Percentiles rank a stretch among this genome's conserved stretches.
phyloP scores from a whole-genome alignment of 805 yeast species.

The Pichia kluyveri region DNA sequence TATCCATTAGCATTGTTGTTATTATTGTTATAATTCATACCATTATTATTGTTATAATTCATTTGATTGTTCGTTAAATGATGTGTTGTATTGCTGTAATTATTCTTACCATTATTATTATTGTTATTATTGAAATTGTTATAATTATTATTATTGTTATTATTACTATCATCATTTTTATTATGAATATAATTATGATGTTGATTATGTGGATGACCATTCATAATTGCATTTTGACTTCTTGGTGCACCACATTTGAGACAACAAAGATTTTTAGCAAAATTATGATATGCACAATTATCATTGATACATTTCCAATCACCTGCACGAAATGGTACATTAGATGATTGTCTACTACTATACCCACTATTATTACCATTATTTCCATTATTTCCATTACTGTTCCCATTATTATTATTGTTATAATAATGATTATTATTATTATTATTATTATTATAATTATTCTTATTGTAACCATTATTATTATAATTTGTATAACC shows the following conservation, averaged over 20 bases:
- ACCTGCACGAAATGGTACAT: conserved; percentile 93
- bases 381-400: conserved; percentile 12
- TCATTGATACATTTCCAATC: conserved; percentile 89
- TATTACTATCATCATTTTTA: not conserved
- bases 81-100: conserved; percentile 2
- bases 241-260: conserved; percentile 82
- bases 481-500: conserved; percentile 1
- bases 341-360: conserved; percentile 22
- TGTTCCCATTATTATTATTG: conserved; percentile 9
- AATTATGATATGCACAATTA: conserved; percentile 78
- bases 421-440: conserved; percentile 12
- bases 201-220: conserved; percentile 23
- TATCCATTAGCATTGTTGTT: not conserved
- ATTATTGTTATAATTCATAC: not conserved
- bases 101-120: not conserved
- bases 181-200: conserved; percentile 11
- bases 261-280: conserved; percentile 83
- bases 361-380: conserved; percentile 14
- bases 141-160: conserved; percentile 1
- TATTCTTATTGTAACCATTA: conserved; percentile 8
- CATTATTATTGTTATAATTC: not conserved
- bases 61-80: conserved; percentile 3
- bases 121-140: not conserved
- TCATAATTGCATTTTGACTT: conserved; percentile 23
- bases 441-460: conserved; percentile 1